Base-by-base conservation (phyloP, 2,329 filamentous ascomycete species). In the Endothia cerciana region DNA sequence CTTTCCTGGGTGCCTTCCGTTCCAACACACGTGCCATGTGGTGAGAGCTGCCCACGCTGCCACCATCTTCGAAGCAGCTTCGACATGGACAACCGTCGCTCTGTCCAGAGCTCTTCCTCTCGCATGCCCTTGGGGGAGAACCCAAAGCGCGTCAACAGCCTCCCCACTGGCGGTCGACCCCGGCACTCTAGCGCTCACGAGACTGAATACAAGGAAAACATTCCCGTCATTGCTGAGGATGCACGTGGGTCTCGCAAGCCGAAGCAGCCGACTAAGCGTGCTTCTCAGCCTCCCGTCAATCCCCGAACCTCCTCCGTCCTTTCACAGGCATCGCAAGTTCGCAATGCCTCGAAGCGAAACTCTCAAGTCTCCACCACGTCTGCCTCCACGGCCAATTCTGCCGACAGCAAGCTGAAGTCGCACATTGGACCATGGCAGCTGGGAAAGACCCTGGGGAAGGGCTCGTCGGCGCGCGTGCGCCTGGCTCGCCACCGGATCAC, bases 391-490 rank as follows among this genome's bases (percentile, higher is more conserved):
- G 75, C 72, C 38, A 76, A 72, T 68, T 71, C 70, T 25, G 71
- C 69, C 38, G 72, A 73, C 36, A 69, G 72, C 63, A 72, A 73
- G 49, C 69, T 72, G 69, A 90, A 90, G 78, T 92, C 90, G 13
- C 90, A 93, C 72, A 92, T 99, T 72, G 95, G 95, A 0, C 94
- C 94, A 70, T 99, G 95, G 95, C 89, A 94, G 70, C 81, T 99
- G 3, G 95, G 95, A 7, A 93, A 87, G 75, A 97, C 92, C 0
- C 83, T 99, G 36, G 95, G 95, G 0, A 91, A 92, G 72, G 95
- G 95, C 3, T 93, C 94, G 1, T 97, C 93, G 60, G 94, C 93
- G 17, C 88, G 92, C 36, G 95, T 99, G 19, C 87, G 94, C 63
- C 82, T 95, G 43, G 96, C 94, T 28, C 89, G 92, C 69, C 94